Base-by-base conservation (phyloP, 1,284 basidiomycete genomes). In the Crocinoboletus sp. region DNA sequence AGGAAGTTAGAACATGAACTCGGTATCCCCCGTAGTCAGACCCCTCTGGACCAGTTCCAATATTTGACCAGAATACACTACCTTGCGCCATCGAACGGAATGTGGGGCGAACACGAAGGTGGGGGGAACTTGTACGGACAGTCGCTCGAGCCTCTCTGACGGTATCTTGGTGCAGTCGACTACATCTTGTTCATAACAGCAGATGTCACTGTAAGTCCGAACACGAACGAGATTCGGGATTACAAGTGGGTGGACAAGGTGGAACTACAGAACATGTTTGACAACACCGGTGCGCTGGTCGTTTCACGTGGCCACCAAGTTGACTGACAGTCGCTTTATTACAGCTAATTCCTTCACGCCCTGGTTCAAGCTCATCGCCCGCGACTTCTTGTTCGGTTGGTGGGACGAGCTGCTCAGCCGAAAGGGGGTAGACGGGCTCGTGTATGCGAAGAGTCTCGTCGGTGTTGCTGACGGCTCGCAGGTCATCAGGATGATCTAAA, bases 31-130 rank as follows among this genome's bases (percentile, higher is more conserved):
- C 70, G 63, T 36, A 72, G 69, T 46, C 85, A 94, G 60, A 82
- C 89, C 1, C 84, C 89, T 1, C 67, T 90, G 32, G 89, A 95
- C 47, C 69, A 89, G 47, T 98, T 98, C 68, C 91, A 94, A 58
- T 99, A 94, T 68, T 75, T 99, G 40, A 96, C 95, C 13, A 78
- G 89, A 50, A 99, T 99, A 62, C 96, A 99, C 70, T 99, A 99
- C 67, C 78, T 99, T 37, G 96, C 96, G 0, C 94, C 96, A 2
- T 92, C 89, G 17, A 70, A 89, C 66, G 94, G 91, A 6, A 70
- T 87, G 55, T 99, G 96, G 96, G 96, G 96, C 43, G 96, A 99
- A 68, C 96, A 99, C 61, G 96, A 99, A 82, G 86, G 95, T 94
- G 60, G 54, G 79, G 15, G 43, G 22, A 20, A 19, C n/a, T 25